These are phyloP conservation scores for Ustilago lituana DNA, from an alignment of 1,284 basidiomycete species.

Conservation along the genomic window DNA sequence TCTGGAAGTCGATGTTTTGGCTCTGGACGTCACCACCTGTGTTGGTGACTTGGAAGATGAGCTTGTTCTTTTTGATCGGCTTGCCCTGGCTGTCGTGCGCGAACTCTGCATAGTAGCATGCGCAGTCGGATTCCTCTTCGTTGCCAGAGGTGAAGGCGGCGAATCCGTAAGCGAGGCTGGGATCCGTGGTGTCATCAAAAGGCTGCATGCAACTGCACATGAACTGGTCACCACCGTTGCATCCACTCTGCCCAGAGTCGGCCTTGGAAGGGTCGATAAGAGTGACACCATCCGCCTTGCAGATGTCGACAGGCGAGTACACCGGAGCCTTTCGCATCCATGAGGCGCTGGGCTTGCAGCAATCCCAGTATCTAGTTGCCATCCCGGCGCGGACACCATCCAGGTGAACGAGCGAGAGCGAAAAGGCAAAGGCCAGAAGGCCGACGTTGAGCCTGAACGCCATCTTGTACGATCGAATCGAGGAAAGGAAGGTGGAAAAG, in stretches of 20 bases:
- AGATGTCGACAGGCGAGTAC: constrained; percentile 30
- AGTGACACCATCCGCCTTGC: constrained; percentile 37
- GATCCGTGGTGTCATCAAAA: constrained; percentile 17
- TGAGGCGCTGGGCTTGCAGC: constrained; percentile 10
- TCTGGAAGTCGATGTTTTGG: constrained; percentile 37
- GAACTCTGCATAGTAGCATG: constrained; percentile 36
- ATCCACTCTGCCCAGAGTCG: constrained; percentile 23
- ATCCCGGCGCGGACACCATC: constrained; percentile 30
- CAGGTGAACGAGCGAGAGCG: constrained; percentile 24
- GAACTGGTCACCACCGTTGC: constrained; percentile 41
- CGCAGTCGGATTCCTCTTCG: constrained; percentile 28
- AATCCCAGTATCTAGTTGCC: constrained; percentile 43
- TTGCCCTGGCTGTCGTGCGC: constrained; percentile 20
- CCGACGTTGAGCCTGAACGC: constrained; percentile 32
- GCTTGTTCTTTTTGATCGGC: constrained; percentile 32
- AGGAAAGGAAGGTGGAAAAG: not conserved
- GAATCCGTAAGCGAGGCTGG: constrained; percentile 21
- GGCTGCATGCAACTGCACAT: constrained; percentile 45
- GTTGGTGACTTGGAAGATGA: constrained; percentile 44
- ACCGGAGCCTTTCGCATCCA: constrained; percentile 19
- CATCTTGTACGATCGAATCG: constrained; percentile 6
- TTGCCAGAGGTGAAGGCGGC: constrained; percentile 27
- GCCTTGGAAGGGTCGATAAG: constrained; percentile 12
- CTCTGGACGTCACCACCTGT: constrained; percentile 31
- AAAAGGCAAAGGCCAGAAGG: constrained; percentile 25